These are phyloP conservation scores for Pseudogymnoascus sp. DNA, from an alignment of 2,329 filamentous ascomycete genomes.

Conservation along the genomic window DNA sequence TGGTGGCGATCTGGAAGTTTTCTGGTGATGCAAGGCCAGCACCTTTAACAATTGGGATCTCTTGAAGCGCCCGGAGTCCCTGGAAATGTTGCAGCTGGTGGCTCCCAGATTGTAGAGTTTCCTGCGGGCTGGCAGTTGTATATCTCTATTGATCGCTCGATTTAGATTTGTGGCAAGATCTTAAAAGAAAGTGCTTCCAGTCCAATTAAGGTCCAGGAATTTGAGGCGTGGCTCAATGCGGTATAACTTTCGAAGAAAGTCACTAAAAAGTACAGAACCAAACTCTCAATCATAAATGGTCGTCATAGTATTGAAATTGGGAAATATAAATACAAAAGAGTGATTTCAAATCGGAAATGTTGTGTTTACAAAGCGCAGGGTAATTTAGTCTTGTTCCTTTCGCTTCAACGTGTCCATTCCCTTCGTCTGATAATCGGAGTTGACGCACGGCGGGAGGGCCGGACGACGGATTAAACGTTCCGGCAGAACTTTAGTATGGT, in stretches of 20 bases:
- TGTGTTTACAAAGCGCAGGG: slow-evolving; percentile 7
- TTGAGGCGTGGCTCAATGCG: not conserved
- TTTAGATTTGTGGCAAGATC: not conserved
- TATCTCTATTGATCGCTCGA: not conserved
- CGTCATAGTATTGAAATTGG: not conserved
- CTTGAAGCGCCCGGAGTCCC: not conserved
- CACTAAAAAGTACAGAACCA: not conserved
- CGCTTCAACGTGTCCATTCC: slow-evolving; percentile 10
- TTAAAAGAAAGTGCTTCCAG: not conserved
- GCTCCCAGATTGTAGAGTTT: not conserved
- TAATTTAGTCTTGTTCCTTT: not conserved
- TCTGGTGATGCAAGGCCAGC: not conserved
- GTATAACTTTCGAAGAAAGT: slow-evolving; percentile 6
- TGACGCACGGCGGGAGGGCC: not conserved
- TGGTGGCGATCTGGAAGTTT: slow-evolving; percentile 22
- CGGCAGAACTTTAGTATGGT: not conserved
- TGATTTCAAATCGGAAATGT: slow-evolving; percentile 9
- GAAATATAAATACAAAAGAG: slow-evolving; percentile 10
- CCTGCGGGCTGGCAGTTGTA: not conserved
- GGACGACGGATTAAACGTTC: not conserved
- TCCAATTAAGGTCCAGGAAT: not conserved
- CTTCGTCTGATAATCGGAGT: not conserved
- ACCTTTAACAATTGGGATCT: not conserved
- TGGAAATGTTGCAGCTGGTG: not conserved
- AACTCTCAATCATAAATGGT: not conserved